phyloP scores from a whole-genome alignment of 1,139 yeast species.

The Zygoascus meyerae region DNA sequence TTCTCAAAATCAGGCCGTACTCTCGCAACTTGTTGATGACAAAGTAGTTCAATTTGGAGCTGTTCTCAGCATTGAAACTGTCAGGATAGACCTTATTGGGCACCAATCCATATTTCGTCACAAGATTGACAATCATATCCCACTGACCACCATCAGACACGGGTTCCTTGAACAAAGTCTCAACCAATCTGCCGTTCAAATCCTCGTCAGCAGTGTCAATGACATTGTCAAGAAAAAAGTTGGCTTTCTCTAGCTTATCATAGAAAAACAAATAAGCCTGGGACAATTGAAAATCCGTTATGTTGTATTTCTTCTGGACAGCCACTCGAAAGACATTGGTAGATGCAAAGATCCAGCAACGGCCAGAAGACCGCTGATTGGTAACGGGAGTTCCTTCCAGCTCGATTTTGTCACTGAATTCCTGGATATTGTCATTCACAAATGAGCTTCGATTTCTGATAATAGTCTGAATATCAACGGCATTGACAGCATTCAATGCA shows the following conservation, averaged over 20 bases:
- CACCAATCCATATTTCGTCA: constrained; percentile 56
- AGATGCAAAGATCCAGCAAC: constrained; percentile 69
- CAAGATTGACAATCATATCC: constrained; percentile 62
- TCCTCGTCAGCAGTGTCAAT: constrained; percentile 50
- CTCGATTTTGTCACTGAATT: constrained; percentile 50
- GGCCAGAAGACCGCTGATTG: constrained; percentile 53
- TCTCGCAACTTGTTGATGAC: constrained; percentile 56
- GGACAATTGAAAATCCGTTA: constrained; percentile 67
- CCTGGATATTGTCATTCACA: constrained; percentile 40
- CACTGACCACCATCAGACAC: constrained; percentile 69
- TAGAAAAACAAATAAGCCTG: constrained; percentile 68
- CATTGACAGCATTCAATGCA: constrained; percentile 55
- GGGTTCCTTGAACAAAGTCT: constrained; percentile 45
- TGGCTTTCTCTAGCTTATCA: constrained; percentile 60
- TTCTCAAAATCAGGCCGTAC: constrained; percentile 51
- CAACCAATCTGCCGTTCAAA: constrained; percentile 51
- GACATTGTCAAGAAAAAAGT: constrained; percentile 54
- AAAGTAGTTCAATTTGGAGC: constrained; percentile 46
- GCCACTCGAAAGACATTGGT: constrained; percentile 55
- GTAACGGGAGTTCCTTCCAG: constrained; percentile 55
- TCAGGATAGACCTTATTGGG: constrained; percentile 60
- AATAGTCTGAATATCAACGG: constrained; percentile 43
- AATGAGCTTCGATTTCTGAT: constrained; percentile 37
- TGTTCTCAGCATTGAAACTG: constrained; percentile 49
- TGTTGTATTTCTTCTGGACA: constrained; percentile 49